phyloP scores from a whole-genome alignment of 768 basidiomycete genomes.

The Tricholoma sp. region DNA sequence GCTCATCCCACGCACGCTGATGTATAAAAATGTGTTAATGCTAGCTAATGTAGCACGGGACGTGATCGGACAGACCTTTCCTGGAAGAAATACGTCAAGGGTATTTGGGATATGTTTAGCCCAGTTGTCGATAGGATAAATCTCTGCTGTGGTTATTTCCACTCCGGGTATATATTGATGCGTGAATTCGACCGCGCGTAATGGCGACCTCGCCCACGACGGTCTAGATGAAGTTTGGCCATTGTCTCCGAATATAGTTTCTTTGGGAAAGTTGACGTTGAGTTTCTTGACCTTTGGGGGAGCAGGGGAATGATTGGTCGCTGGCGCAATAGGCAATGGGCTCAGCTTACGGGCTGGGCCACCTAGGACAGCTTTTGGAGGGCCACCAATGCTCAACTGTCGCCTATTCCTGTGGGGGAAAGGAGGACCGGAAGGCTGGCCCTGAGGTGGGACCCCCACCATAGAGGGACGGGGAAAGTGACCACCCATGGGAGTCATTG shows the following conservation, averaged over 20 bases:
- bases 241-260: constrained; percentile 44
- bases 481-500: constrained; percentile 56
- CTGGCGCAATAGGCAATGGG: constrained; percentile 43
- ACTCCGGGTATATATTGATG: constrained; percentile 20
- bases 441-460: constrained; percentile 28
- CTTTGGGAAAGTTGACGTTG: constrained; percentile 67
- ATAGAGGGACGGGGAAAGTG: constrained; percentile 52
- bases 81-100: constrained; percentile 79
- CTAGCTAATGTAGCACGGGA: constrained; percentile 3
- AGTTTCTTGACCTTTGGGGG: constrained; percentile 60
- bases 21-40: constrained; percentile 5
- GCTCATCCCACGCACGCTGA: constrained; percentile 69
- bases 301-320: constrained; percentile 20
- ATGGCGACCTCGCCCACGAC: constrained; percentile 58
- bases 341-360: constrained; percentile 75
- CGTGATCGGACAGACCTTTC: constrained; percentile 47
- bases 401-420: constrained; percentile 61
- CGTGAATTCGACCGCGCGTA: constrained; percentile 24
- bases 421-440: constrained; percentile 32
- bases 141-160: constrained; percentile 41
- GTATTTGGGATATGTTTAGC: constrained; percentile 53
- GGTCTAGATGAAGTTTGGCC: constrained; percentile 38
- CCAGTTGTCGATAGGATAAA: constrained; percentile 63
- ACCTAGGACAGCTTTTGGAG: constrained; percentile 82
- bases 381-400: constrained; percentile 75